phyloP scores from a whole-genome alignment of 176 grass and related monocot genomes.

The Saccharum officinarum region DNA sequence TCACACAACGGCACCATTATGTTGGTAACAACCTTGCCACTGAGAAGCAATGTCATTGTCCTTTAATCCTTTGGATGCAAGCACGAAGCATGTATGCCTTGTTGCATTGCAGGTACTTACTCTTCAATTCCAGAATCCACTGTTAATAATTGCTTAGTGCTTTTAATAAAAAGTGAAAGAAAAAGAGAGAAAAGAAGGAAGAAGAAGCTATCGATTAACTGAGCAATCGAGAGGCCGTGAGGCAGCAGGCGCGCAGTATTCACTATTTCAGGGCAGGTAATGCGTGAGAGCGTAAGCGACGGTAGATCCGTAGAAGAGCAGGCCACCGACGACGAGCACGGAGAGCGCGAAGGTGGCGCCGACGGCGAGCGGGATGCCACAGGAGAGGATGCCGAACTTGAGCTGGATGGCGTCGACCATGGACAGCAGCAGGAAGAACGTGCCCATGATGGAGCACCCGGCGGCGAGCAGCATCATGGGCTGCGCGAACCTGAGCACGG shows the following conservation, averaged over 20 bases:
- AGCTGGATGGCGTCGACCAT: constrained; percentile 64
- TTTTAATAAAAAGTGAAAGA: not conserved
- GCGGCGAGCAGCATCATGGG: constrained; percentile 48
- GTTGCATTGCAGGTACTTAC: not conserved
- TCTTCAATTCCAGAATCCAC: not conserved
- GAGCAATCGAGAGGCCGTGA: not conserved
- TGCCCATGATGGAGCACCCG: constrained; percentile 45
- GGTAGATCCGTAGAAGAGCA: constrained; percentile 48
- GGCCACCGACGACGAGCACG: constrained; percentile 32
- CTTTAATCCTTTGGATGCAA: not conserved
- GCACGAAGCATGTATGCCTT: not conserved
- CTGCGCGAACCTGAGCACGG: constrained; percentile 39
- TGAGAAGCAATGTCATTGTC: not conserved
- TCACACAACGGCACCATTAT: not conserved
- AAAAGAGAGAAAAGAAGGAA: not conserved
- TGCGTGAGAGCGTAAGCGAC: constrained; percentile 41
- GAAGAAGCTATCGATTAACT: not conserved
- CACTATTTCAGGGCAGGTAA: constrained; percentile 30
- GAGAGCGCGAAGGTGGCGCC: constrained; percentile 38
- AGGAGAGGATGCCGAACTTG: constrained; percentile 51
- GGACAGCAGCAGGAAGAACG: constrained; percentile 55
- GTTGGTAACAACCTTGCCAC: not conserved
- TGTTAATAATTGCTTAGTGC: not conserved
- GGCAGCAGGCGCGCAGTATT: too few species aligned
- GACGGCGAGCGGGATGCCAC: constrained; percentile 40